Conservation (phyloP, 805 yeast species). For the Saturnispora bothae region DNA sequence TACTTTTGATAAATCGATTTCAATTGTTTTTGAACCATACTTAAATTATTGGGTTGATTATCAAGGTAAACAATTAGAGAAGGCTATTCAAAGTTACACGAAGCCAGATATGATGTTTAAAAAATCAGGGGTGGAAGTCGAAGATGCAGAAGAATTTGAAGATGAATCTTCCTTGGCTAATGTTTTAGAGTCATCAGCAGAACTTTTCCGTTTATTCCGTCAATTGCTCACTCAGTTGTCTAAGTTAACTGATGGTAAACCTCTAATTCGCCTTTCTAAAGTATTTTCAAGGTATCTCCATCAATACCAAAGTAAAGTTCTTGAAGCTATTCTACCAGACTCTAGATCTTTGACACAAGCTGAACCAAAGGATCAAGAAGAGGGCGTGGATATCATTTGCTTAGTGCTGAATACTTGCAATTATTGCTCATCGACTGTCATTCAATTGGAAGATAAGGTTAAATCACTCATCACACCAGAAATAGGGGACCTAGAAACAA, state of each 20-base stretch:
- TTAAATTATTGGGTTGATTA: slow-evolving; percentile 76
- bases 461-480: slow-evolving; percentile 29
- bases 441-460: slow-evolving; percentile 61
- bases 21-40: slow-evolving; percentile 74
- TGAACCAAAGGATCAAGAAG: slow-evolving; percentile 34
- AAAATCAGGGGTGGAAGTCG: slow-evolving; percentile 24
- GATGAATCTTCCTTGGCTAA: slow-evolving; percentile 23
- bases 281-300: slow-evolving; percentile 58
- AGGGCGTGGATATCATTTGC: slow-evolving; percentile 57
- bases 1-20: slow-evolving; percentile 35
- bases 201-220: slow-evolving; percentile 69
- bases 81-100: slow-evolving; percentile 55
- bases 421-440: slow-evolving; percentile 69
- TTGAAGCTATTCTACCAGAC: slow-evolving; percentile 40
- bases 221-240: slow-evolving; percentile 62
- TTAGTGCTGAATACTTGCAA: slow-evolving; percentile 81
- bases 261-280: slow-evolving; percentile 39
- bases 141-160: slow-evolving; percentile 11
- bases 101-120: slow-evolving; percentile 42
- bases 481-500: slow-evolving; percentile 28
- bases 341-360: slow-evolving; percentile 20
- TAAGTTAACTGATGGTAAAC: slow-evolving; percentile 41
- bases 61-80: slow-evolving; percentile 57
- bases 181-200: slow-evolving; percentile 80
- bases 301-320: slow-evolving; percentile 44